These are phyloP conservation scores for Ploettnerulaceae sp. DNA, from an alignment of 2,329 filamentous ascomycete species.

Conservation along the genomic window DNA sequence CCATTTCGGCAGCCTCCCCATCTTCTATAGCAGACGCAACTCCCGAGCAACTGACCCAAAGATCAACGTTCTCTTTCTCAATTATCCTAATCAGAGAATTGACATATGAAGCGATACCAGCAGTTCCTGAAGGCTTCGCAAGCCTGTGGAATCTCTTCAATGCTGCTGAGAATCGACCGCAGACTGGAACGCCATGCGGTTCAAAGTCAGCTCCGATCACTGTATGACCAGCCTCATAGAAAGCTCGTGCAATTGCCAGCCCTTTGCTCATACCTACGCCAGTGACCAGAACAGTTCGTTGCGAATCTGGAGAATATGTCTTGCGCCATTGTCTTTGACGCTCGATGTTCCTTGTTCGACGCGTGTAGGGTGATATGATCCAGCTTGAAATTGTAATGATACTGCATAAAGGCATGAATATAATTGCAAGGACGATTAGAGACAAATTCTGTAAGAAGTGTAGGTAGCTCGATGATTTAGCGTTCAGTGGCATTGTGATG, in stretches of 20 bases:
- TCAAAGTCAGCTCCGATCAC: slow-evolving; percentile 68
- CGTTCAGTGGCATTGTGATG: slow-evolving; percentile 17
- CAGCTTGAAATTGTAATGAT: slow-evolving; percentile 5
- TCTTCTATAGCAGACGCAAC: slow-evolving; percentile 62
- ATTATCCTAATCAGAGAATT: slow-evolving; percentile 54
- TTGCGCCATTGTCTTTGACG: slow-evolving; percentile 3
- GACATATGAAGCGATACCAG: slow-evolving; percentile 46
- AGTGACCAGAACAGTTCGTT: slow-evolving; percentile 59
- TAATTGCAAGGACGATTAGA: slow-evolving; percentile 34
- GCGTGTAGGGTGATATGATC: slow-evolving; percentile 10
- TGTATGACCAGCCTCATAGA: slow-evolving; percentile 59
- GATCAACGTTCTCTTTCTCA: slow-evolving; percentile 53
- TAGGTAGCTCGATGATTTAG: slow-evolving; percentile 9
- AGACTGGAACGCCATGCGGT: slow-evolving; percentile 40
- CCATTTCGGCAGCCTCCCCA: slow-evolving; percentile 55
- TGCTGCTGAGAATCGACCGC: slow-evolving; percentile 54
- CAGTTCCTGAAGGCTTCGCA: slow-evolving; percentile 25
- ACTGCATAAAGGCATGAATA: slow-evolving; percentile 15
- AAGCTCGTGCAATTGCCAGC: slow-evolving; percentile 58
- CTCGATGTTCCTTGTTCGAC: not conserved
- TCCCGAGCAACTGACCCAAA: slow-evolving; percentile 71
- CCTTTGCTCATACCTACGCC: slow-evolving; percentile 71
- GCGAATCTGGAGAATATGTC: not conserved
- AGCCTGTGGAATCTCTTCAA: slow-evolving; percentile 51
- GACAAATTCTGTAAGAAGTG: slow-evolving; percentile 44